Conservation (phyloP, 2,329 filamentous ascomycete species). For the Boeremia lycopersici region DNA sequence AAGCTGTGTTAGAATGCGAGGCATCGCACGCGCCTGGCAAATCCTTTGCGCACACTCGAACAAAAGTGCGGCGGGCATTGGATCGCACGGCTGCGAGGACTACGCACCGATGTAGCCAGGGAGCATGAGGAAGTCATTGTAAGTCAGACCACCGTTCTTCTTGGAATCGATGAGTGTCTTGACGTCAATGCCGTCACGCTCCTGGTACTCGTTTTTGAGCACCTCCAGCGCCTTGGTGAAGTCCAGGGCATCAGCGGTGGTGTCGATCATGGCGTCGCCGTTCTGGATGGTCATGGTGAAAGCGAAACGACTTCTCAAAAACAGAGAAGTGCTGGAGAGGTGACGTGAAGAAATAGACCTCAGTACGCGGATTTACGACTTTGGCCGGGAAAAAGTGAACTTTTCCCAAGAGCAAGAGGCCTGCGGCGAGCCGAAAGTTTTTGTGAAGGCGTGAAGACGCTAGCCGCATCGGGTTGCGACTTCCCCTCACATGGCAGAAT, state of each 20-base stretch:
- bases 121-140: conserved; percentile 97
- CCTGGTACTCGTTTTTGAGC: conserved; percentile 76
- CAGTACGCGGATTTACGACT: conserved; percentile 36
- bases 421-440: conserved; percentile 31
- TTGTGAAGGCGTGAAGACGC: conserved; percentile 21
- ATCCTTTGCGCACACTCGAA: conserved; percentile 7
- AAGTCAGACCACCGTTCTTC: conserved; percentile 91
- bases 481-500: conserved; percentile 1
- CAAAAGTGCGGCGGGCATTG: not conserved
- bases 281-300: conserved; percentile 74
- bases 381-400: conserved; percentile 63
- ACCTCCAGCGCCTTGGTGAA: conserved; percentile 77
- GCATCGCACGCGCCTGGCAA: conserved; percentile 5
- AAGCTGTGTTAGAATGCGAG: conserved; percentile 18
- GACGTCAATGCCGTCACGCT: conserved; percentile 84
- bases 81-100: conserved; percentile 16
- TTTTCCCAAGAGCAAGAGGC: conserved; percentile 56
- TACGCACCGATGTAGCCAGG: conserved; percentile 87
- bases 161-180: conserved; percentile 87
- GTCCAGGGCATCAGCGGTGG: conserved; percentile 67
- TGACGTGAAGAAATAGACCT: conserved; percentile 42
- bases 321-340: conserved; percentile 28
- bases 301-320: conserved; percentile 39
- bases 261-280: conserved; percentile 63
- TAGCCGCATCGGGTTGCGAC: conserved; percentile 7